Percentiles rank a stretch among this genome's conserved stretches.
phyloP scores from a whole-genome alignment of 306 rosid genomes.

The Vigna angularis region DNA sequence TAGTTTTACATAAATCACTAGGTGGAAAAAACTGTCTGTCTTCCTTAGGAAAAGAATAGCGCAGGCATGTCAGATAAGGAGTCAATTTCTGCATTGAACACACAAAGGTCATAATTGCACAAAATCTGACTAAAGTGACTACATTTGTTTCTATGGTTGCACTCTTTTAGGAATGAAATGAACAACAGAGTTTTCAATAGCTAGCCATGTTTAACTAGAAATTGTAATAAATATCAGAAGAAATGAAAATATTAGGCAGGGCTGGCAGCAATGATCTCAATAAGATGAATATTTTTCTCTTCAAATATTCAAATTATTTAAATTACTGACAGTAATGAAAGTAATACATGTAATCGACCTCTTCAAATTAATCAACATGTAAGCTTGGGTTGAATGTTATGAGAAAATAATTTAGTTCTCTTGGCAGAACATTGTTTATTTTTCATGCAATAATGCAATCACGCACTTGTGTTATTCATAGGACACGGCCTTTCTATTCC shows the following conservation, averaged over 20 bases:
- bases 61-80: not conserved
- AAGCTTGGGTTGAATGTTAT: not conserved
- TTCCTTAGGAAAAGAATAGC: not conserved
- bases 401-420: not conserved
- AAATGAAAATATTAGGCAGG: constrained; percentile 9
- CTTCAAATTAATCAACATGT: too few species aligned
- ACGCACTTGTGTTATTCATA: constrained; percentile 18
- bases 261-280: too few species aligned
- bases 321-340: too few species aligned
- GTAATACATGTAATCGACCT: too few species aligned
- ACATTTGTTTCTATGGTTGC: not conserved
- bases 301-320: too few species aligned
- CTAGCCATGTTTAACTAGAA: not conserved
- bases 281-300: not conserved
- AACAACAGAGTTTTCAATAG: constrained; percentile 10
- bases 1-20: not conserved
- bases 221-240: not conserved
- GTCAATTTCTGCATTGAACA: constrained; percentile 1
- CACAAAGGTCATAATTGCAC: not conserved
- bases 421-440: constrained; percentile 11
- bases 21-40: not conserved
- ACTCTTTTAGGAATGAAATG: constrained; percentile 10
- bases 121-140: not conserved
- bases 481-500: constrained; percentile 42
- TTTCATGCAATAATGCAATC: constrained; percentile 27